Base-by-base conservation (phyloP, 2,329 filamentous ascomycete genomes). In the Fusarium anguioides region DNA sequence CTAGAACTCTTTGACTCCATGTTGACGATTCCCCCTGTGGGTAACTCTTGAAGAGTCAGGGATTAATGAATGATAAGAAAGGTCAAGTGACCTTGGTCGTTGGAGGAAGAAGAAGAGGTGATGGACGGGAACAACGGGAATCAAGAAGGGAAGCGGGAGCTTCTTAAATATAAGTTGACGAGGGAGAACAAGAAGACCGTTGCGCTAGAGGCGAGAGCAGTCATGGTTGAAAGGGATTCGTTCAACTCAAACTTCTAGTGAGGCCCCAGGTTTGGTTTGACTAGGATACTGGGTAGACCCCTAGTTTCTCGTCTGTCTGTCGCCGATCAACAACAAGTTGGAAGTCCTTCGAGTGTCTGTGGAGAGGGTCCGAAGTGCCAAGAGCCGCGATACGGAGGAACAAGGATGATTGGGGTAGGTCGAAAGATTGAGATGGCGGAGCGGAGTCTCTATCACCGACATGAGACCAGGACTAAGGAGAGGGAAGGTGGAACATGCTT, bases 341-440 rank as follows among this genome's bases (percentile, higher is more conserved):
- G 29, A 29, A 53, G 31, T 17, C 4, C 29, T 45, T 27, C 24
- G 49, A 40, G 54, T 29, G 61, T 46, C 14, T 36, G 60, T 68
- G 64, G 61, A 51, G 64, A 68, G 42, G 51, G 35, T 35, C 60
- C 45, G 56, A 46, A 58, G 39, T 48, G 66, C 67, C 66, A 65
- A 70, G 66, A 68, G 49, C 44, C 48, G 55, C 55, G 54, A 71
- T 60, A 69, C 62, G 64, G 64, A 72, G 55, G 60, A 51, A 64
- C 62, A 72, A 60, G 67, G 67, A 61, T 61, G 59, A 59, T 62
- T 68, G 61, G 55, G 65, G 69, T 67, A 70, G 64, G 64, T 64
- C 51, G 20, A 68, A 68, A 45, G 50, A 41, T 17, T 47, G 49
- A 45, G 45, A 54, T 66, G 45, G 60, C 61, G 60, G 42, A 57